Evolutionary conservation across 192 early-diverging fungal species (phyloP), one percentile per base, ranked within the genome.

Genomic region (Linnemannia zychae): DNA sequence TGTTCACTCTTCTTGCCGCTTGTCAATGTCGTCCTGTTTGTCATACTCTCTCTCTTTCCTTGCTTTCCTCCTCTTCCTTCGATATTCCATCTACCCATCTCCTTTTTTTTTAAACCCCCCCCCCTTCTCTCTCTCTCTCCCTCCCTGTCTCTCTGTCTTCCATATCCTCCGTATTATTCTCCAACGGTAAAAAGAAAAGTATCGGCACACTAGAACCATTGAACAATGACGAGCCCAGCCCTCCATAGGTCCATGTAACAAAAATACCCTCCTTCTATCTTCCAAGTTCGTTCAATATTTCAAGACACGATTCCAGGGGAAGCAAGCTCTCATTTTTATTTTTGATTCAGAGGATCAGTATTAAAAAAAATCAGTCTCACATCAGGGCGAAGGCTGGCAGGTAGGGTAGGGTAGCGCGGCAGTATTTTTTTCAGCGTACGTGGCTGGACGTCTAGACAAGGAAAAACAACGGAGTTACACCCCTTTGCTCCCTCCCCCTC

Each of bases 31-130:
- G 13, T n/a, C 37, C 7, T 37, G 22, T 33, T 22, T 53, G 28
- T 40, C n/a, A n/a, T 53, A 0, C 46, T 38, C 75, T 67, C n/a
- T 65, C 74, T 73, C n/a, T 48, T 47, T 73, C 49, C 36, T 18
- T 48, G 7, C 22, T 57, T 36, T 20, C 38, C 37, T 37, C 50
- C 37, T n/a, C 69, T 71, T 33, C 24, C 18, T n/a, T 40, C 57
- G 22, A 52, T 34, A 28, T 63, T 63, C 49, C 50, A 37, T 53
- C 53, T 63, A n/a, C 49, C 72, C 57, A 38, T 75, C 15, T 53
- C 24, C n/a, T 4, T 48, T 67, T 75, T 36, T 75, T 47, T 33
- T 17, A 28, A 46, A n/a, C n/a, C n/a, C n/a, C n/a, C n/a, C n/a
- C n/a, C n/a, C n/a, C n/a, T n/a, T 22, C 18, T 38, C 7, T 12